These are phyloP conservation scores for Aspergillus melleus DNA, from an alignment of 2,329 filamentous ascomycete species.

Conservation along the genomic window DNA sequence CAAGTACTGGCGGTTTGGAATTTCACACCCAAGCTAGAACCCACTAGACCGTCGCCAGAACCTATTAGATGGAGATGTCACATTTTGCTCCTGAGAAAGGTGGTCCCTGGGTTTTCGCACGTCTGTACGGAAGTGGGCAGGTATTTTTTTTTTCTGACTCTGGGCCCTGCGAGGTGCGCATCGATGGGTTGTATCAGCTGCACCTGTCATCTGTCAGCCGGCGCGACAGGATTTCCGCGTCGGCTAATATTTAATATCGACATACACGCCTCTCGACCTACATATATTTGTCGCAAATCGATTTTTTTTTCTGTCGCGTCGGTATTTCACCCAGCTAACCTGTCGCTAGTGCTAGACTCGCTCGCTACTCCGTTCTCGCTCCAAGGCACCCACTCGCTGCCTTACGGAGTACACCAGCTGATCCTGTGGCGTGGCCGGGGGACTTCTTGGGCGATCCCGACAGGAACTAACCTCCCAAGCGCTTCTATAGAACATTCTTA, in stretches of 20 bases:
- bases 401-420: constrained; percentile 5
- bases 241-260: constrained; percentile 1
- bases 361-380: neutral
- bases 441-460: constrained; percentile 16
- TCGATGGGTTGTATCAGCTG: neutral
- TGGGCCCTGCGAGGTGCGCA: neutral
- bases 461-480: constrained; percentile 11
- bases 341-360: too few relatives aligned
- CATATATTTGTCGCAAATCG: neutral
- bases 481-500: constrained; percentile 23
- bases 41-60: constrained; percentile 34
- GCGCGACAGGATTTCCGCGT: neutral
- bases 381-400: neutral
- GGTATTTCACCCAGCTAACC: neutral
- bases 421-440: constrained; percentile 13
- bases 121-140: neutral
- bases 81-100: constrained; percentile 12
- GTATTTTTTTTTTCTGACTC: neutral
- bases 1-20: constrained; percentile 16
- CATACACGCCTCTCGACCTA: neutral
- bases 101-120: neutral
- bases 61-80: constrained; percentile 26
- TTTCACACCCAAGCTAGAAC: constrained; percentile 31
- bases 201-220: constrained; percentile 12
- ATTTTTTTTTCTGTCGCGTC: neutral